Evolutionary conservation across 2,329 filamentous ascomycete species (phyloP).

Genomic region (Cordyceps militaris): DNA sequence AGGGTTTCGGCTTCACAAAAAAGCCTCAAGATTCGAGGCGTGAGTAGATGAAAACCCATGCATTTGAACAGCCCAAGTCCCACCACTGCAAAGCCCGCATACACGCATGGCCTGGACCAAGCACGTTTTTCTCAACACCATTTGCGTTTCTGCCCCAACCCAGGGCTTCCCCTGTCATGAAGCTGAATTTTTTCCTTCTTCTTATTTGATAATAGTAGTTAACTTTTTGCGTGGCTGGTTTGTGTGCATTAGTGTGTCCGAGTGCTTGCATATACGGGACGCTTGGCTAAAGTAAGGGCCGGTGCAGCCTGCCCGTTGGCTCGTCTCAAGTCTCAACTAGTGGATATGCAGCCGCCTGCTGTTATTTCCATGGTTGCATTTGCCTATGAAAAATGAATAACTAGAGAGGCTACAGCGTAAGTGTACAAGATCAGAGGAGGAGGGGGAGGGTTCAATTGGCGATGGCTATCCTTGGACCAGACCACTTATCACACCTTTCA

Average conservation of each 20-base stretch:
- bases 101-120: not conserved
- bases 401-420: no score
- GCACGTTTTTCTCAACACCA: not conserved
- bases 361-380: slow-evolving; percentile 7
- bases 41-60: not conserved
- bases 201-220: no score
- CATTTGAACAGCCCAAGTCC: not conserved
- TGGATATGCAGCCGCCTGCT: not conserved
- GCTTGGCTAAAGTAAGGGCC: not conserved
- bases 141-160: not conserved
- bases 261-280: slow-evolving; percentile 1
- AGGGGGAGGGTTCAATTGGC: no score
- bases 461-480: not conserved
- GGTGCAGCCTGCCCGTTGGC: not conserved
- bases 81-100: not conserved
- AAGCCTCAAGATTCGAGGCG: no score
- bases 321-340: not conserved
- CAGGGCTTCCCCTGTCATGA: not conserved
- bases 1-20: not conserved
- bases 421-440: not conserved
- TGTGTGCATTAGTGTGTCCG: not conserved
- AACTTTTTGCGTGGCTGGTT: not conserved
- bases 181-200: not conserved
- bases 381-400: not conserved
- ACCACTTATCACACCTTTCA: not conserved